phyloP scores from a whole-genome alignment of 1,284 basidiomycete genomes.

The Cryptococcus amylolentus region DNA sequence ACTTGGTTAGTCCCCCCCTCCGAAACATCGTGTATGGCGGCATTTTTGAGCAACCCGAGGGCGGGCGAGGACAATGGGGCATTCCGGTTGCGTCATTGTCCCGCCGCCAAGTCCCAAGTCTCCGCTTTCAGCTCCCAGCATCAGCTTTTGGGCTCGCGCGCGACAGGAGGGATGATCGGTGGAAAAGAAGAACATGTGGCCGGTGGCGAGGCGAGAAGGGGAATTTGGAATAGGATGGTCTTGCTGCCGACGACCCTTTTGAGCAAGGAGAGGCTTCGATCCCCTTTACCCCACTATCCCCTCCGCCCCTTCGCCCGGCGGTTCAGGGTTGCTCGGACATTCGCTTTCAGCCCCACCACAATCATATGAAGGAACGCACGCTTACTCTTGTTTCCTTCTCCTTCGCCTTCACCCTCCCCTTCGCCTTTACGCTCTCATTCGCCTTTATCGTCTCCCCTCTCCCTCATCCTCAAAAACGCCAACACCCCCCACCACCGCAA shows the following conservation, averaged over 20 bases:
- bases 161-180: not conserved
- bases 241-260: constrained; percentile 4
- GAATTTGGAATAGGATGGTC: too few species aligned
- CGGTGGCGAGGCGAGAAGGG: too few species aligned
- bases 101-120: not conserved
- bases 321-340: not conserved
- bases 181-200: too few species aligned
- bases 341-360: not conserved
- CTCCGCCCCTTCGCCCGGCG: not conserved
- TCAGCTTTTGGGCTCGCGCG: not conserved
- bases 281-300: not conserved
- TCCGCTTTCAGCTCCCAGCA: not conserved
- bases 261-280: constrained; percentile 5
- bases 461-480: not conserved
- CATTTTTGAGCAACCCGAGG: constrained; percentile 2
- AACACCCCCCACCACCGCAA: too few species aligned
- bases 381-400: constrained; percentile 17
- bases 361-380: constrained; percentile 7
- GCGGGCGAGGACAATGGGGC: constrained; percentile 17
- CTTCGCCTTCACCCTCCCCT: not conserved
- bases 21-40: constrained; percentile 33
- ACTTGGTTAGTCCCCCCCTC: constrained; percentile 81
- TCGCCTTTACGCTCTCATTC: not conserved
- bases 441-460: constrained; percentile 1
- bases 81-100: constrained; percentile 33